Conservation (phyloP, 108 stramenopile species). For the Chaetoceros muelleri region DNA sequence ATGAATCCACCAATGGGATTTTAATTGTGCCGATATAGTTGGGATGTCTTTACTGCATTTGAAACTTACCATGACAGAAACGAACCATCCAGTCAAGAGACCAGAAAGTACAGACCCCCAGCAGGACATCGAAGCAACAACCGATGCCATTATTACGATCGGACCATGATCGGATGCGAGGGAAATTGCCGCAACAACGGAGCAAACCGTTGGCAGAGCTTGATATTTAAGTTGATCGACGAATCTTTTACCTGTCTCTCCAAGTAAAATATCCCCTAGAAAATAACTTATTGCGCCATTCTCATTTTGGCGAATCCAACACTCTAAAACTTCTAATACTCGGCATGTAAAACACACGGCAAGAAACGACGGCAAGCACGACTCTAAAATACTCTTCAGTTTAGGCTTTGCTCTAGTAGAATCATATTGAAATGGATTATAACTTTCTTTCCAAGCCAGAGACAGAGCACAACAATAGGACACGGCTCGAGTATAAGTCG, state of each 20-base stretch:
- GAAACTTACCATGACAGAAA: constrained; percentile 8
- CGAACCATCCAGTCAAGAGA: constrained; percentile 31
- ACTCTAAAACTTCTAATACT: constrained; percentile 1
- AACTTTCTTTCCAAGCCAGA: constrained; percentile 25
- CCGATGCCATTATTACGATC: constrained; percentile 22
- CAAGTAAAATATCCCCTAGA: too few species aligned
- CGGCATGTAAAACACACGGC: constrained; percentile 26
- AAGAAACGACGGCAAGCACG: constrained; percentile 47
- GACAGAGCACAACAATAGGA: constrained; percentile 42
- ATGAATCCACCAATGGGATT: too few species aligned
- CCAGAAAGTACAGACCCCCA: constrained; percentile 33
- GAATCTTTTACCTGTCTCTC: too few species aligned
- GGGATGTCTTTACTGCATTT: too few species aligned
- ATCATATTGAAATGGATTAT: constrained; percentile 20
- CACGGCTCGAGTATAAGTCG: constrained; percentile 43
- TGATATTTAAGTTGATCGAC: constrained; percentile 13
- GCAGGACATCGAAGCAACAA: constrained; percentile 24
- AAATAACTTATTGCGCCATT: too few species aligned
- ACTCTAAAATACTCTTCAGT: constrained; percentile 35
- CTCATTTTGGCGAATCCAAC: neutral
- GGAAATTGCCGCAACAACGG: constrained; percentile 29
- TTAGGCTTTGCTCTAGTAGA: neutral
- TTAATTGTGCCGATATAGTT: too few species aligned
- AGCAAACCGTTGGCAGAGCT: constrained; percentile 22
- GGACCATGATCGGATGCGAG: constrained; percentile 9